phyloP scores from a whole-genome alignment of 352 stramenopile genomes.

The Phytophthora pini region DNA sequence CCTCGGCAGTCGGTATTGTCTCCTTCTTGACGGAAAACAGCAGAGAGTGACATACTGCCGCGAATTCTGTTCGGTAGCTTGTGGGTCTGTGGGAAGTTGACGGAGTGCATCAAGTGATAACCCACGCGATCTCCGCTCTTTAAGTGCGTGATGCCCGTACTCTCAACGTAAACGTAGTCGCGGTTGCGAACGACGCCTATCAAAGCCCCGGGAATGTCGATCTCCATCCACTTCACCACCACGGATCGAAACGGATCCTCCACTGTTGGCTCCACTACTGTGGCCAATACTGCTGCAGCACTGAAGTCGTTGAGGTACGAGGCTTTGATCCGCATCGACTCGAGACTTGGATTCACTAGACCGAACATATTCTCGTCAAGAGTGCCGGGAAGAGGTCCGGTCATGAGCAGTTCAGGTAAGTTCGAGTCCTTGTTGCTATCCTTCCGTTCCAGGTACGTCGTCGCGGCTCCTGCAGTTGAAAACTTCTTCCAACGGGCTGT shows the following conservation, averaged over 20 bases:
- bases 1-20: constrained; percentile 21
- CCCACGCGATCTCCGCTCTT: constrained; percentile 24
- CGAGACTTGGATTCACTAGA: constrained; percentile 33
- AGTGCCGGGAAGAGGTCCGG: constrained; percentile 32
- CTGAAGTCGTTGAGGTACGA: constrained; percentile 33
- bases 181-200: constrained; percentile 28
- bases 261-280: constrained; percentile 43
- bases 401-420: constrained; percentile 25
- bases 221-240: constrained; percentile 46
- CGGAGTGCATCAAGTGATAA: constrained; percentile 35
- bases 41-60: constrained; percentile 49
- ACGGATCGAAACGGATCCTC: constrained; percentile 52
- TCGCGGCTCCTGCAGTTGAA: constrained; percentile 6
- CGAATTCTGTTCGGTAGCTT: constrained; percentile 31
- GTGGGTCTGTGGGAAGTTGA: constrained; percentile 26
- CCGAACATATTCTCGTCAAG: constrained; percentile 55
- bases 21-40: constrained; percentile 37
- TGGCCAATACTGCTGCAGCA: constrained; percentile 50
- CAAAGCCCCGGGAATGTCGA: constrained; percentile 20
- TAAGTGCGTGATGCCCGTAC: constrained; percentile 15
- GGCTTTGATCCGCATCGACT: constrained; percentile 36
- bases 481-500: constrained; percentile 25
- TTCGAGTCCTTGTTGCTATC: constrained; percentile 19
- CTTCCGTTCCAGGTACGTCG: constrained; percentile 23
- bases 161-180: constrained; percentile 34